phyloP scores from a whole-genome alignment of 306 rosid genomes.

The Quercus glauca region DNA sequence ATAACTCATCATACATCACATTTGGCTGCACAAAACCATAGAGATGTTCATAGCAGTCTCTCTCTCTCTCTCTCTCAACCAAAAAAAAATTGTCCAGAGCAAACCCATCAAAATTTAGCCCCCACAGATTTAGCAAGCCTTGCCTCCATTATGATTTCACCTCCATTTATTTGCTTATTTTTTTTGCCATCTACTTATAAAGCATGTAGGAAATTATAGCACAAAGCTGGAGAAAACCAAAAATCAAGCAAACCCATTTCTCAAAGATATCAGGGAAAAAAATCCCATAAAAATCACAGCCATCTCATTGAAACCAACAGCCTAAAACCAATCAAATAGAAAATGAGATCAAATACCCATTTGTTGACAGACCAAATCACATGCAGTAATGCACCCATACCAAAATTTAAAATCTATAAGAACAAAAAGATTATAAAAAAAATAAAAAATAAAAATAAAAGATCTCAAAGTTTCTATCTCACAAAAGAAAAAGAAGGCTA shows the following conservation, averaged over 20 bases:
- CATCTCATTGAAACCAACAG: not conserved
- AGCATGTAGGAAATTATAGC: not conserved
- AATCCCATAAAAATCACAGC: not conserved
- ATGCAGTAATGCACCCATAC: not conserved
- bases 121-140: not conserved
- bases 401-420: too few relatives aligned
- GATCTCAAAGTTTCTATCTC: conserved; percentile 9
- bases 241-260: not conserved
- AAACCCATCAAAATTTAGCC: not conserved
- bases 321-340: not conserved
- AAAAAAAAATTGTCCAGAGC: not conserved
- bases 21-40: not conserved
- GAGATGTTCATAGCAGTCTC: not conserved
- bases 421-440: not conserved
- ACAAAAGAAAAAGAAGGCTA: conserved; percentile 6
- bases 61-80: too few relatives aligned
- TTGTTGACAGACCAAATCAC: not conserved
- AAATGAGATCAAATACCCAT: not conserved
- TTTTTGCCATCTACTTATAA: not conserved
- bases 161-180: too few relatives aligned
- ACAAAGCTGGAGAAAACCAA: not conserved
- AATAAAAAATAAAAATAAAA: not conserved
- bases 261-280: not conserved
- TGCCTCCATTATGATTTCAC: too few relatives aligned
- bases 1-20: not conserved